Percentiles rank a stretch among this genome's conserved stretches.
phyloP scores from a whole-genome alignment of 2,329 filamentous ascomycete species.

The Penicillium sp. region DNA sequence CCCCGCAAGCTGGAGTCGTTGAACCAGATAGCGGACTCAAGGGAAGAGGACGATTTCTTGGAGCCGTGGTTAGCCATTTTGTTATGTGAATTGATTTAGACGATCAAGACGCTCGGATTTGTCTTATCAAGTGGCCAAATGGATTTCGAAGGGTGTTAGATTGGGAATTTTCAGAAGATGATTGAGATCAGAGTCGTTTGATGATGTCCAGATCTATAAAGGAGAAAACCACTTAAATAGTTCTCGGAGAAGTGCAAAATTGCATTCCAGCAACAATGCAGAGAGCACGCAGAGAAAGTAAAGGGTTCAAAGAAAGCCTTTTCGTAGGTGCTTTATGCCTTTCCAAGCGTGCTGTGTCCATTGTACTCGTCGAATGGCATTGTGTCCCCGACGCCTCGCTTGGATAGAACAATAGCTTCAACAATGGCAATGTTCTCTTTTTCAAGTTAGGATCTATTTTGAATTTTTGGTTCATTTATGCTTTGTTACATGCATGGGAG shows the following conservation, averaged over 20 bases:
- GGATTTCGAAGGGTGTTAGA: no score
- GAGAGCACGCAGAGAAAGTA: neutral
- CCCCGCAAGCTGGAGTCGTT: neutral
- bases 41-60: neutral
- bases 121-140: no score
- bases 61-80: neutral
- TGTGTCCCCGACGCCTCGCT: neutral
- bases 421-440: neutral
- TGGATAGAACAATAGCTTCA: neutral
- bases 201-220: neutral
- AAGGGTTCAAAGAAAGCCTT: neutral
- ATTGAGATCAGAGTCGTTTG: neutral
- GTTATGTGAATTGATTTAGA: neutral
- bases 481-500: neutral
- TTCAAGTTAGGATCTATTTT: neutral
- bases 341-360: neutral
- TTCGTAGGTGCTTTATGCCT: neutral
- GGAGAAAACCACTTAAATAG: neutral
- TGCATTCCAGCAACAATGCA: neutral
- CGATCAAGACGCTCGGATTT: no score
- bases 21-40: neutral
- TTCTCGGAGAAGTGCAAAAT: neutral
- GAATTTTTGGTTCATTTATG: neutral
- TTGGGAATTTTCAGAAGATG: no score
- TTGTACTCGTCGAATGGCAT: neutral